These are phyloP conservation scores for Ganoderma resinaceum DNA, from an alignment of 1,284 basidiomycete genomes.

Conservation along the genomic window DNA sequence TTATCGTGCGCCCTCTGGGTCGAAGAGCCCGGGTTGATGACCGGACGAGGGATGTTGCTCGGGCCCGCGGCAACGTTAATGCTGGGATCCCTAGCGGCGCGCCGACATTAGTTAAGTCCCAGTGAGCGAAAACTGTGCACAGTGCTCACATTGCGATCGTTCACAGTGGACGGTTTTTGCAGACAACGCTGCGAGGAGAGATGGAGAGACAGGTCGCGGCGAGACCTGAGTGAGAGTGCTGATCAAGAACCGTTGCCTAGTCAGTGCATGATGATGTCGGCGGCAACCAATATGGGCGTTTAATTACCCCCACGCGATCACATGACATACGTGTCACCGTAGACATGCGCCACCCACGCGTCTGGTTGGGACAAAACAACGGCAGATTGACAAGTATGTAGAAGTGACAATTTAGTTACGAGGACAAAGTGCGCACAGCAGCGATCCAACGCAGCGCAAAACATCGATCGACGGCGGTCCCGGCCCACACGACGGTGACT, in stretches of 20 bases:
- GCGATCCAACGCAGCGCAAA: not conserved
- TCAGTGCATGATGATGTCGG: not conserved
- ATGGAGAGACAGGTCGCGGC: not conserved
- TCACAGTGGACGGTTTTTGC: not conserved
- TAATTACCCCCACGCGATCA: conserved; percentile 21
- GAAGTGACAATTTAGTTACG: not conserved
- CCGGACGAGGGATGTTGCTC: conserved; percentile 23
- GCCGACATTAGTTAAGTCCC: not conserved
- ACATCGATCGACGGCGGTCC: not conserved
- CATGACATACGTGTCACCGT: conserved; percentile 26
- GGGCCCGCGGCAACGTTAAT: conserved; percentile 19
- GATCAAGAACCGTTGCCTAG: not conserved
- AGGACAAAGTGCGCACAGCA: not conserved
- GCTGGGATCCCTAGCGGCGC: conserved; percentile 18
- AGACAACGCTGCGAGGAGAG: not conserved
- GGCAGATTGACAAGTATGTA: too few relatives aligned
- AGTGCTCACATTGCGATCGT: conserved; percentile 3
- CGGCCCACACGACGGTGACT: not conserved
- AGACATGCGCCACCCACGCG: not conserved
- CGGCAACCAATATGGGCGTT: not conserved
- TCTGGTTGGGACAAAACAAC: not conserved
- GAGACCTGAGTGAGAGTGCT: not conserved
- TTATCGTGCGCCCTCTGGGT: conserved; percentile 2
- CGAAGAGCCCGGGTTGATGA: not conserved
- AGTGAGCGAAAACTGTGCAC: not conserved